Base-by-base conservation (phyloP, 345 rosid species). In the Combretum micranthum region DNA sequence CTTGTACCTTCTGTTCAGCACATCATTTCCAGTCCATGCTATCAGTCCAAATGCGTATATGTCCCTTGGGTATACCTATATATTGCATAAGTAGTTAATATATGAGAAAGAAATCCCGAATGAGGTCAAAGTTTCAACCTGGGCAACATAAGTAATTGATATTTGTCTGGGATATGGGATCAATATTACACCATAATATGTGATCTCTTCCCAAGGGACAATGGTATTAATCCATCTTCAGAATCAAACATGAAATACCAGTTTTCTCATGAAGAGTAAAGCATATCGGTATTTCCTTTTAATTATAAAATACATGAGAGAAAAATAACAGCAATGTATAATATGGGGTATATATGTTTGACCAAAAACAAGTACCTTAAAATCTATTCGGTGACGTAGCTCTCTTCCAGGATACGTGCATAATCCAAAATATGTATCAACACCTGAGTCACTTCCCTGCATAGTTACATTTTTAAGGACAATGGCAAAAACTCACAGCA, bases 1-100 rank as follows among this genome's bases (percentile, higher is more conserved):
- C 15, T 20, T 63, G 32, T 79, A 83, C 99, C 97, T 81, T 67
- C 99, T 74, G 74, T 93, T 93, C 55, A 93, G 63, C 44, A 88
- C 94, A 32, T 89, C 97, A 77, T 88, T 85, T 44, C 99, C 99
- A 13, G 97, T 93, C 99, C 99, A 89, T 8, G 94, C 85, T 77
- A 93, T 72, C 59, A 93, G 77, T 68, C 99, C 97, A 62, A 83
- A 89, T 13, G 96, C 94, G 70, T 89, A 71, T 26, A 87, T 89
- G 60, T 83, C 90, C 75, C 79, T 83, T 13, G 99, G 99, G 77
- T 80, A 89, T 13, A 85, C 99, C 99, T 93, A 52, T 37, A 63
- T 16, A 62, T 4, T 4, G 22, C 47, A 20, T 17, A 50, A 50
- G 16, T n/a, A 50, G 11, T 49, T 37, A 3, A n/a, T 20, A 51